These are phyloP conservation scores for Arthrobotrys musiformis DNA, from an alignment of 2,329 filamentous ascomycete species.

Conservation along the genomic window DNA sequence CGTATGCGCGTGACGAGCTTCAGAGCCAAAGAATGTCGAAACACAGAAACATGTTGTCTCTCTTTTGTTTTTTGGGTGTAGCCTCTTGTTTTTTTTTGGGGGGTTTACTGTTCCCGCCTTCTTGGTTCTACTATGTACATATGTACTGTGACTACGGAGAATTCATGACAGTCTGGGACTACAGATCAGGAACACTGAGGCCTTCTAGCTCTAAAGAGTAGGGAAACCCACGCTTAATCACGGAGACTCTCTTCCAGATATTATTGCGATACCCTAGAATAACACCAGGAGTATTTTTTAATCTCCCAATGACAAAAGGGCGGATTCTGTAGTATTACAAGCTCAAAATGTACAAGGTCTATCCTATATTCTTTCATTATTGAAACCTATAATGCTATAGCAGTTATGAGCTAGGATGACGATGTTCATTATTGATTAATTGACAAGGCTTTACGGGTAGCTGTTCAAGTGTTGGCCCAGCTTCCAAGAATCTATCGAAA, in stretches of 20 bases:
- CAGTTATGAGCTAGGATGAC: background rate
- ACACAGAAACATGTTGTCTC: background rate
- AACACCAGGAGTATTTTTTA: background rate
- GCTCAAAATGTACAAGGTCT: background rate
- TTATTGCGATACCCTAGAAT: background rate
- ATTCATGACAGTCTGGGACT: conserved; percentile 14
- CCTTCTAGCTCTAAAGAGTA: background rate
- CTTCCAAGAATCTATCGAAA: background rate
- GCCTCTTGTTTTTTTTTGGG: background rate
- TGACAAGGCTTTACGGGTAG: background rate
- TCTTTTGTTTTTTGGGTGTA: background rate
- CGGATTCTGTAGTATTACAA: background rate
- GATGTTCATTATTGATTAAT: too few relatives aligned
- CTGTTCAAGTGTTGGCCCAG: background rate
- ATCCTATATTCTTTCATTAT: conserved; percentile 1
- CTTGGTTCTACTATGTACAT: too few relatives aligned
- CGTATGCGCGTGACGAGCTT: background rate
- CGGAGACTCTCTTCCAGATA: background rate
- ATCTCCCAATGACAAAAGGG: background rate
- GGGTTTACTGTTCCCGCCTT: background rate
- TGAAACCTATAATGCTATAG: background rate
- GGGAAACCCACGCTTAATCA: background rate
- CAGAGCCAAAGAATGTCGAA: background rate
- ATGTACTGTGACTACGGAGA: background rate
- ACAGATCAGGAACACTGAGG: conserved; percentile 3